phyloP scores from a whole-genome alignment of 2,329 filamentous ascomycete genomes.

The Monilinia fructigena region DNA sequence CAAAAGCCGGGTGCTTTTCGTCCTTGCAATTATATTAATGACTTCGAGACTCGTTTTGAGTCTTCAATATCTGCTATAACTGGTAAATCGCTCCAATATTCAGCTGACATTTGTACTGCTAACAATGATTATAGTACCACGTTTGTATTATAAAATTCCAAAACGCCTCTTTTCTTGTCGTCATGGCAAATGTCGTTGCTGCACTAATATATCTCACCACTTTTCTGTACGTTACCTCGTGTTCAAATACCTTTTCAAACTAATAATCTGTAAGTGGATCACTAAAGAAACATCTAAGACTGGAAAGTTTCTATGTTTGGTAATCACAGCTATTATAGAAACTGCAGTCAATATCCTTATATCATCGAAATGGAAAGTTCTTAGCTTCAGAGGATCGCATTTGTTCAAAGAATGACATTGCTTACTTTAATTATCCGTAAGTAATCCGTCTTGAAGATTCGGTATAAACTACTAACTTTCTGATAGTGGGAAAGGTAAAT shows the following conservation, averaged over 20 bases:
- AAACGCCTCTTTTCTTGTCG: conserved; percentile 26
- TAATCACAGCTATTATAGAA: conserved; percentile 32
- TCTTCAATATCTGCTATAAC: conserved; percentile 41
- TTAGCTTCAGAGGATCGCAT: conserved; percentile 57
- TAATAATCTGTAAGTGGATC: background rate
- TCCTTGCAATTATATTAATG: conserved; percentile 41
- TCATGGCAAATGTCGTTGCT: conserved; percentile 27
- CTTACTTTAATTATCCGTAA: conserved; percentile 56
- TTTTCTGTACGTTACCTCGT: conserved; percentile 25
- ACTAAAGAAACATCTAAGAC: background rate
- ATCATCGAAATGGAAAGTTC: conserved; percentile 31
- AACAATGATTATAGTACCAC: conserved; percentile 24
- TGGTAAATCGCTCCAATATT: background rate
- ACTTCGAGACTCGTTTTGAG: conserved; percentile 41
- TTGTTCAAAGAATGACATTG: conserved; percentile 58
- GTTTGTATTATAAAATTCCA: conserved; percentile 32
- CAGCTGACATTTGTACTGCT: background rate
- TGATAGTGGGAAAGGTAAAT: conserved; percentile 32
- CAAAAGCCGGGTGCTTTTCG: conserved; percentile 13
- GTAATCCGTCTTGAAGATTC: background rate
- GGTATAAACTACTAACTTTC: background rate
- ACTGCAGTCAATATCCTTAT: conserved; percentile 32
- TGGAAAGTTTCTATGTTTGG: conserved; percentile 22
- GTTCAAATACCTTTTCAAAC: background rate
- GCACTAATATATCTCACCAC: conserved; percentile 31